Evolutionary conservation across 352 stramenopile species (phyloP).

Genomic region (Thraustotheca clavata): DNA sequence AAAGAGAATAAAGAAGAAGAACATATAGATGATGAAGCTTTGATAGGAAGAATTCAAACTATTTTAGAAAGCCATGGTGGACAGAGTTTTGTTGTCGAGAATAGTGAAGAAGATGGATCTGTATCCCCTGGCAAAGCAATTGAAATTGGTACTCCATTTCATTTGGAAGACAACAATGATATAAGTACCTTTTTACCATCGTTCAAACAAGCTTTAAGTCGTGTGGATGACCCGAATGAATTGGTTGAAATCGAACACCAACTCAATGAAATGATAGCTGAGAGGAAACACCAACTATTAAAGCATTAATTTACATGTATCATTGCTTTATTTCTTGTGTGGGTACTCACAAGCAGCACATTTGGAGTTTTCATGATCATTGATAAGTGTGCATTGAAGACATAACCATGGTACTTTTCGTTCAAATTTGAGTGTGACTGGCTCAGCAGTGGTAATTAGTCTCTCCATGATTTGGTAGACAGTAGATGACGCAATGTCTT

Average conservation of each 20-base stretch:
- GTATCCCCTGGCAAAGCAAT: neutral
- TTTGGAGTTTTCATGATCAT: constrained; percentile 27
- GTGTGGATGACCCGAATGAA: neutral
- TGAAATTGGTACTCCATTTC: neutral
- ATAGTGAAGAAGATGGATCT: constrained; percentile 76
- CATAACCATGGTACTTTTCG: constrained; percentile 55
- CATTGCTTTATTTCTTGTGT: neutral
- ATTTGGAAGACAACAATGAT: neutral
- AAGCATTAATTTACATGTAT: neutral
- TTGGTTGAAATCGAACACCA: neutral
- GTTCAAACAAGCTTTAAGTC: too few relatives aligned
- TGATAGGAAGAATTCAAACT: neutral
- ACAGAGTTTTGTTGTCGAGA: constrained; percentile 71
- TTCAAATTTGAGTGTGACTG: constrained; percentile 56
- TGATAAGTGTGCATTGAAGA: constrained; percentile 65
- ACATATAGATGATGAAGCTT: neutral
- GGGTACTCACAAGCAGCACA: constrained; percentile 44
- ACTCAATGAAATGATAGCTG: too few relatives aligned
- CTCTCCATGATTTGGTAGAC: constrained; percentile 56
- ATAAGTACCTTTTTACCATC: too few relatives aligned
- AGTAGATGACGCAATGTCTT: constrained; percentile 33
- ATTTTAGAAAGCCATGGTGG: constrained; percentile 57
- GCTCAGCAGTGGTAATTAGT: constrained; percentile 57
- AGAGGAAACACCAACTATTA: too few relatives aligned
- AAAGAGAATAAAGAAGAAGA: constrained; percentile 6